Evolutionary conservation across 805 yeast species (phyloP), one percentile per base, ranked within the genome.

Genomic region (Suhomyces prunicola): DNA sequence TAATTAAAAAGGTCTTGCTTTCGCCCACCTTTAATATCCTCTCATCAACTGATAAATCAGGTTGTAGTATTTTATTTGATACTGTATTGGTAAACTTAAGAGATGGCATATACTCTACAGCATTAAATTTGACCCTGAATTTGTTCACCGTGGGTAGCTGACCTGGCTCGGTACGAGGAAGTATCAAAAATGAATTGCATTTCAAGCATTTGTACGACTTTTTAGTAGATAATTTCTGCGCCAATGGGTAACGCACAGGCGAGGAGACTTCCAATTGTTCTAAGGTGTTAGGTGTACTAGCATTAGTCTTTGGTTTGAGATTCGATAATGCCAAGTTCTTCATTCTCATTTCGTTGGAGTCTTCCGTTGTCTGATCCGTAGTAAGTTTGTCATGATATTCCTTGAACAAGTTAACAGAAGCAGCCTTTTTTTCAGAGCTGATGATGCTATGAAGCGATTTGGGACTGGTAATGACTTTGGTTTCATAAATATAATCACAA

Each of bases 401-500:
- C 9, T 47, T 26, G n/a, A 48, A 41, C 7, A 29, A 15, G 10
- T 39, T 24, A 7, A 7, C 15, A 9, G 17, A 19, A 53, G 50
- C 17, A 35, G 33, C 17, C 46, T 23, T 40, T 17, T 45, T 22
- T 46, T 64, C 60, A 1, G 54, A 31, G 12, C 49, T 54, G 13
- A 73, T 56, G 9, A 73, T 70, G 2, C 63, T 57, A 19, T 50
- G 54, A 41, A 80, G 55, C 6, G 82, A 67, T 47, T 68, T 74
- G 1, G 83, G 83, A 50, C 69, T 76, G 19, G 64, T 60, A 6
- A 78, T 67, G 4, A 70, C 51, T 1, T 67, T 70, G 0, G 83
- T 74, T 15, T 57, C 51, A 52, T 69, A 79, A 0, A 10, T 27
- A 63, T 71, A 80, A 2, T 52, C 45, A 55, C 81, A 73, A 47